Base-by-base conservation (phyloP, 352 stramenopile species). In the Phytophthora syringae region DNA sequence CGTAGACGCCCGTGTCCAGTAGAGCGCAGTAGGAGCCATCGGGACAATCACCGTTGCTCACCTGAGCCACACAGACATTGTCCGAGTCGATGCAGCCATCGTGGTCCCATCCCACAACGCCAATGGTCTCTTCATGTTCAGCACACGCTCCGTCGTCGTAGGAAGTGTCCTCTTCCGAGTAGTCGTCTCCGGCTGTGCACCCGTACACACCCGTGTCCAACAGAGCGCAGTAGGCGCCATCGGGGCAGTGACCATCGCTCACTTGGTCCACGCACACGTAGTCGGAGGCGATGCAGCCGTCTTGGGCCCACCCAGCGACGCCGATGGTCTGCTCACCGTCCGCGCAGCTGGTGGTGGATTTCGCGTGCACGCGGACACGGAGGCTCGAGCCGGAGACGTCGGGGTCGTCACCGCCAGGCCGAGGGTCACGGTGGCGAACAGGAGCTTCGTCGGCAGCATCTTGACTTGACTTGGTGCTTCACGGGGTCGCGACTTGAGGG, bases 331-430 rank as follows among this genome's bases (percentile, higher is more conserved):
- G 40, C 63, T 71, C 49, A 9, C 56, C 63, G 18, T 32, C 54
- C 0, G 56, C 34, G 27, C 63, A 71, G 1, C n/a, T n/a, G 75
- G 56, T n/a, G 20, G 48, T 53, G 27, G 65, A 51, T 43, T 71
- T 70, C 55, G 42, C 36, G 58, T 78, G 62, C 20, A 81, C 58
- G 20, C 62, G 74, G 28, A 81, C 48, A 12, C 42, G 66, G 22
- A 81, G 55, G 50, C 53, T 52, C 21, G 54, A 63, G 18, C 60
- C 65, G 24, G 51, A 42, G 10, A 32, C 36, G 32, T 49, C 27
- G 42, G 52, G 39, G 53, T 37, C n/a, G 61, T 70, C 44, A 54
- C 45, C 45, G 13, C 53, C 45, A 70, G 16, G 15, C 45, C 61
- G n/a, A 70, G 5, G 16, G 61, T 54, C 37, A 59, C 13, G 20